Evolutionary conservation across 768 basidiomycete species (phyloP).

Genomic region (Pisolithus albus): DNA sequence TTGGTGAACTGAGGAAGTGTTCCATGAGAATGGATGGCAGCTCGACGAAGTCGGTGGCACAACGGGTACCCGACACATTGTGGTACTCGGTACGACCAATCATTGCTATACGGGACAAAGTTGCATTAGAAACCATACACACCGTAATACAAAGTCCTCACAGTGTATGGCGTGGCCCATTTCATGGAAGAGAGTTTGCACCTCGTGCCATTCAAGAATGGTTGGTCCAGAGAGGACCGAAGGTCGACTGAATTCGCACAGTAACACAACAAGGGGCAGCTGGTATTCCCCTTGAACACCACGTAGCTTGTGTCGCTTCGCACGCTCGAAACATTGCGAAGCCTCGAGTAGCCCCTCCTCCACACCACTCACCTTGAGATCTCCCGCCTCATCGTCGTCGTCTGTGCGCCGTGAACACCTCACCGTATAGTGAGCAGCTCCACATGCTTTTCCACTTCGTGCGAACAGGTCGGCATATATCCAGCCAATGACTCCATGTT

Average conservation of each 20-base stretch:
- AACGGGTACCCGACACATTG: conserved; percentile 95
- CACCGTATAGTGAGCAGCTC: conserved; percentile 97
- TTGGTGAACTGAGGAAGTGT: conserved; percentile 83
- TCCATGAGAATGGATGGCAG: conserved; percentile 99
- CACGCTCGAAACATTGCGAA: conserved; percentile 57
- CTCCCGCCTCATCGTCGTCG: conserved; percentile 74
- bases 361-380: conserved; percentile 39
- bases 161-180: conserved; percentile 99
- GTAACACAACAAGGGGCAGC: conserved; percentile 83
- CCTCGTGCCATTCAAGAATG: conserved; percentile 85
- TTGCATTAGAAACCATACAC: not conserved
- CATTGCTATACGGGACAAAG: conserved; percentile 61
- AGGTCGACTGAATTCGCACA: conserved; percentile 79
- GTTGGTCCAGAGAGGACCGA: conserved; percentile 57
- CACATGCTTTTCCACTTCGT: conserved; percentile 75
- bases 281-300: conserved; percentile 71
- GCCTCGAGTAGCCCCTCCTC: conserved; percentile 34
- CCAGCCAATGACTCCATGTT: conserved; percentile 82
- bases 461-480: conserved; percentile 92
- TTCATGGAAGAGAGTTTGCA: conserved; percentile 93
- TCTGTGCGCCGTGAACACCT: conserved; percentile 90
- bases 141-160: conserved; percentile 38
- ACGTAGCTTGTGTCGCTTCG: conserved; percentile 51
- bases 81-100: conserved; percentile 96
- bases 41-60: conserved; percentile 97